Evolutionary conservation across 1,284 basidiomycete genomes (phyloP), one percentile per base, ranked within the genome.

Genomic region (Trametes sp.): DNA sequence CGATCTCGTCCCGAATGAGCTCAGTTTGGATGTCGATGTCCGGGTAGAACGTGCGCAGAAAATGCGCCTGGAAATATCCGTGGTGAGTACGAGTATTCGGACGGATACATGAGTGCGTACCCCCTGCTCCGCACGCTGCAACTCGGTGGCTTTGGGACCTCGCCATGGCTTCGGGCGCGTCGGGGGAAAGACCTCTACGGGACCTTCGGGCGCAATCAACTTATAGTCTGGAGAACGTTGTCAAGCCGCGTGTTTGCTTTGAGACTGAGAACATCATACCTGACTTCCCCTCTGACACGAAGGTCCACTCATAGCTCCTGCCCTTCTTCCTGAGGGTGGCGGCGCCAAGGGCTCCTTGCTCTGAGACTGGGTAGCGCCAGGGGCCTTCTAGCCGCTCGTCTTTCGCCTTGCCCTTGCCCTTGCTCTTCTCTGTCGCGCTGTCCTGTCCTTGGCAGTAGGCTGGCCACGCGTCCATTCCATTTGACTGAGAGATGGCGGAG

Each of bases 401-500:
- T 59, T 68, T 63, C 45, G 68, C 69, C 66, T 65, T 69, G 46
- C 64, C 64, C 74, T 77, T 74, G 64, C 60, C 61, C 50, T 72
- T 74, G 64, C 60, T 61, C 50, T 72, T 74, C 42, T 54, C n/a
- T 33, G 48, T 19, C 19, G 38, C 35, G 31, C 62, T 29, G 9
- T 21, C 26, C 24, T 55, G 53, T 33, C 65, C 60, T 71, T 75
- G 75, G 70, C 77, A 77, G 80, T 83, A 79, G 68, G 79, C 75
- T 41, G 87, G 88, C 88, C 88, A 91, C 72, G 78, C 77, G 74
- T 87, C 85, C 87, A 90, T 87, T 91, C 57, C 90, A 82, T 65
- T 89, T 88, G 67, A 41, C 36, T 83, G 87, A 38, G 94, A 80
- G 46, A 92, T 83, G 77, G n/a, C 2, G 33, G 76, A 31, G 72